Evolutionary conservation across 192 early-diverging fungal genomes (phyloP).

Genomic region (Backusella mclennaniae): DNA sequence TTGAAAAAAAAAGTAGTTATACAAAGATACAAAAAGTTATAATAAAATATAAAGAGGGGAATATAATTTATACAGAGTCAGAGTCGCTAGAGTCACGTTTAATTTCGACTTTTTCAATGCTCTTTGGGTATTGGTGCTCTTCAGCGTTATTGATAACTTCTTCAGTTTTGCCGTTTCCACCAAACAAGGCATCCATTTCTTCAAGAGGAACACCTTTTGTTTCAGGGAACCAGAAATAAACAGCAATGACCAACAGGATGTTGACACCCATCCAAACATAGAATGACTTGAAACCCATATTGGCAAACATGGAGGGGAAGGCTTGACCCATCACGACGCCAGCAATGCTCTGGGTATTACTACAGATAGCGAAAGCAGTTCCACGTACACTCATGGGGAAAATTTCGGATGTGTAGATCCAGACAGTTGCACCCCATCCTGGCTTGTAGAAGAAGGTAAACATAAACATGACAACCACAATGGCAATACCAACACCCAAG

Average conservation of each 20-base stretch:
- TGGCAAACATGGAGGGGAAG: slow-evolving; percentile 40
- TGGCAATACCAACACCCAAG: slow-evolving; percentile 13
- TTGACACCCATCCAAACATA: slow-evolving; percentile 30
- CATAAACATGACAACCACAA: slow-evolving; percentile 36
- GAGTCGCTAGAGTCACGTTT: background rate
- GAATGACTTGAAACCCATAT: slow-evolving; percentile 26
- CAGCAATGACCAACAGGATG: slow-evolving; percentile 39
- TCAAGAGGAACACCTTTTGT: slow-evolving; percentile 57
- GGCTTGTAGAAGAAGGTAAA: slow-evolving; percentile 54
- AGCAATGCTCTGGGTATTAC: slow-evolving; percentile 58
- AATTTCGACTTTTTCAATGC: background rate
- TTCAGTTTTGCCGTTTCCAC: slow-evolving; percentile 5
- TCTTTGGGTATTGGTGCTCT: background rate
- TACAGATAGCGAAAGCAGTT: slow-evolving; percentile 50
- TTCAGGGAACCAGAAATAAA: slow-evolving; percentile 37
- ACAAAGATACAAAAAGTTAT: background rate
- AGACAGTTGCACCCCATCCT: slow-evolving; percentile 63
- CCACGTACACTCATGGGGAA: slow-evolving; percentile 61
- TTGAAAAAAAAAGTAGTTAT: background rate
- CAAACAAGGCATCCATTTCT: slow-evolving; percentile 56
- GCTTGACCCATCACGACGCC: slow-evolving; percentile 47
- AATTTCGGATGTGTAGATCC: slow-evolving; percentile 62
- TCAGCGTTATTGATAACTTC: background rate
- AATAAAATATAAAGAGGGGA: background rate
- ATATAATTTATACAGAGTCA: slow-evolving; percentile 7